phyloP scores from a whole-genome alignment of 2,329 filamentous ascomycete species.

The Neonectria ditissima region DNA sequence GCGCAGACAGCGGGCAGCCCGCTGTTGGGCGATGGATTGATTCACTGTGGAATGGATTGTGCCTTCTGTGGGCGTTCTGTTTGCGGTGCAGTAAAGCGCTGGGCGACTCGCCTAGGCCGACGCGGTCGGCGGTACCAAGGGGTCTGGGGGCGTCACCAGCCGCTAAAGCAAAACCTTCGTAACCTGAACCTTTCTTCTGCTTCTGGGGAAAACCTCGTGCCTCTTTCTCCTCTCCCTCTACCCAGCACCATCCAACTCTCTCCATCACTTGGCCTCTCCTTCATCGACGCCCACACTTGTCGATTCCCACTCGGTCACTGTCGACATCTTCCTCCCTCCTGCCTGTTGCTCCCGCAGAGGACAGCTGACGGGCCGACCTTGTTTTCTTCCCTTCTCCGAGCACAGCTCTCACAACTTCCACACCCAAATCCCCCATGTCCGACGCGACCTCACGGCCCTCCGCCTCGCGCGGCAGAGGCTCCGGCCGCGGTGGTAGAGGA shows the following conservation, averaged over 20 bases:
- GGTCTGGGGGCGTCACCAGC: slow-evolving; percentile 45
- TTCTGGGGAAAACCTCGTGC: slow-evolving; percentile 54
- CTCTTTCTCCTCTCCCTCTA: slow-evolving; percentile 45
- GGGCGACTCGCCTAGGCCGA: slow-evolving; percentile 32
- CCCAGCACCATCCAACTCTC: slow-evolving; percentile 42
- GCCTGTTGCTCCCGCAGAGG: slow-evolving; percentile 53
- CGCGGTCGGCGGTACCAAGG: slow-evolving; percentile 27
- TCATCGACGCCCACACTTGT: slow-evolving; percentile 47
- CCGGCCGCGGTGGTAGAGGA: slow-evolving; percentile 85
- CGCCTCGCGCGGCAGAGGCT: slow-evolving; percentile 89
- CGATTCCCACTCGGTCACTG: slow-evolving; percentile 45
- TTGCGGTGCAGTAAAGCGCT: slow-evolving; percentile 41
- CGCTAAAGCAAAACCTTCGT: slow-evolving; percentile 55
- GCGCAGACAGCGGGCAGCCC: slow-evolving; percentile 7
- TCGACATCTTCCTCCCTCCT: slow-evolving; percentile 48
- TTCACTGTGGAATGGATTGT: slow-evolving; percentile 9
- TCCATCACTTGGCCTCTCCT: slow-evolving; percentile 46
- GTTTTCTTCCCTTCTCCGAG: slow-evolving; percentile 48
- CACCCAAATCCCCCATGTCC: slow-evolving; percentile 78
- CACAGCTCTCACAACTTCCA: slow-evolving; percentile 45
- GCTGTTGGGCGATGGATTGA: slow-evolving; percentile 9
- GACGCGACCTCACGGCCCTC: slow-evolving; percentile 89
- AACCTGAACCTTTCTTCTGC: slow-evolving; percentile 51
- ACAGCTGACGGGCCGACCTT: slow-evolving; percentile 52
- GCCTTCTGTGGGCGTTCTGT: slow-evolving; percentile 37